A percentile compares a stretch with the other conserved stretches of the same genome.
phyloP scores from a whole-genome alignment of 345 rosid genomes.

The Murraya koenigii region DNA sequence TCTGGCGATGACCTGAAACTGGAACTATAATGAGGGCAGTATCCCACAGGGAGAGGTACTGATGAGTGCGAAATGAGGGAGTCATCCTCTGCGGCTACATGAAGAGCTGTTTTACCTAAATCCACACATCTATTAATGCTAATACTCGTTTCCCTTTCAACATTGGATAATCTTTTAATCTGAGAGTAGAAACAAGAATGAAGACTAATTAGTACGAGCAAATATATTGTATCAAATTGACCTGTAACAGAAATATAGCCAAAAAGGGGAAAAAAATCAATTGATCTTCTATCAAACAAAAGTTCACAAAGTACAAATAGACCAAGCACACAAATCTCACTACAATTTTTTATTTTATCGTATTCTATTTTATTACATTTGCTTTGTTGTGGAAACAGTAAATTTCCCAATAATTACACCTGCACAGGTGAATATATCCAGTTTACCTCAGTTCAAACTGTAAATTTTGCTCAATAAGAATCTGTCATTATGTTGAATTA shows the following conservation, averaged over 20 bases:
- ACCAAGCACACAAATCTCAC: no score
- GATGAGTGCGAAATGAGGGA: conserved; percentile 62
- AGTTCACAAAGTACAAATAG: not conserved
- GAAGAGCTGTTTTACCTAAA: conserved; percentile 52
- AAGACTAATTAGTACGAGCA: not conserved
- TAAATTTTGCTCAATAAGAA: not conserved
- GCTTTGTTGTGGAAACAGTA: no score
- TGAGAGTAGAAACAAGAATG: conserved; percentile 27
- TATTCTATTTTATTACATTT: no score
- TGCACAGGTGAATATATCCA: not conserved
- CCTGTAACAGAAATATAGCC: no score
- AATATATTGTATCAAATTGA: not conserved
- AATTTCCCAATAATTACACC: not conserved
- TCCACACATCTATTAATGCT: conserved; percentile 55
- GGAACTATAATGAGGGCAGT: conserved; percentile 40
- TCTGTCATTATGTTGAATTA: no score
- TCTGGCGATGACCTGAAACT: conserved; percentile 35
- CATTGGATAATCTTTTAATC: conserved; percentile 34
- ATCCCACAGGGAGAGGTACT: conserved; percentile 60
- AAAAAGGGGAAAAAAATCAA: not conserved
- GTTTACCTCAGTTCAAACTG: not conserved
- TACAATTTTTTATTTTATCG: no score
- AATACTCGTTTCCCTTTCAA: conserved; percentile 62
- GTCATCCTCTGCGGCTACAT: conserved; percentile 70
- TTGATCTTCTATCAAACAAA: not conserved